Evolutionary conservation across 202 grass and related monocot genomes (phyloP).

Genomic region (Zoysia matrella): DNA sequence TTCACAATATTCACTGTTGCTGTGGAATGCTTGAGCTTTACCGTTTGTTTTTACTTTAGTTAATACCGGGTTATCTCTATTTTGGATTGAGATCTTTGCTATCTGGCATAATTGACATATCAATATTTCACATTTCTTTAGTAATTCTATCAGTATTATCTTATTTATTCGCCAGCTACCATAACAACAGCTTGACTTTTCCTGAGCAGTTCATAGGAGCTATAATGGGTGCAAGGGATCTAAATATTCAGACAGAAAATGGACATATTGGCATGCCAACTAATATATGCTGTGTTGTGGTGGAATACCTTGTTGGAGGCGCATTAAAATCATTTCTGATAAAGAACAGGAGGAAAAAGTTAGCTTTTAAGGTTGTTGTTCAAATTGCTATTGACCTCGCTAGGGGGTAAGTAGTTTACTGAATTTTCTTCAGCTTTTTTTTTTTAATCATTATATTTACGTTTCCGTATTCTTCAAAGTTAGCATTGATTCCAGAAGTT

Average conservation of each 20-base stretch:
- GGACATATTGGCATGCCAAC: too few relatives aligned
- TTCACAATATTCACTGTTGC: not conserved
- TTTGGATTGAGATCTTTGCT: not conserved
- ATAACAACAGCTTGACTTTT: constrained; percentile 29
- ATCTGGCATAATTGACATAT: not conserved
- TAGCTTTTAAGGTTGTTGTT: constrained; percentile 91
- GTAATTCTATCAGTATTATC: not conserved
- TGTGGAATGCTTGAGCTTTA: not conserved
- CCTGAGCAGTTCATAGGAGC: constrained; percentile 85
- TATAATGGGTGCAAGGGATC: not conserved
- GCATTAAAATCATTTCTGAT: constrained; percentile 91
- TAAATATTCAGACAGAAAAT: too few relatives aligned
- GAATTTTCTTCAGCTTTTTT: not conserved
- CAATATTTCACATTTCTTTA: constrained; percentile 10
- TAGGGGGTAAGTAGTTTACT: constrained; percentile 64
- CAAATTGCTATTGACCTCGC: constrained; percentile 90
- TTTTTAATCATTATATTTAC: not conserved
- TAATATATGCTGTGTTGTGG: too few relatives aligned
- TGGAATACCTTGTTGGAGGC: too few relatives aligned
- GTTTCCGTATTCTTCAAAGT: not conserved
- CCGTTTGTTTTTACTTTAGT: not conserved
- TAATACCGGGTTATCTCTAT: not conserved
- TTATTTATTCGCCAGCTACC: constrained; percentile 7
- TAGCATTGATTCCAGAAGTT: not conserved
- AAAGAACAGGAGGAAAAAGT: constrained; percentile 86